These are phyloP conservation scores for Haplosporangium gracile DNA, from an alignment of 192 early-diverging fungal species.

Conservation along the genomic window DNA sequence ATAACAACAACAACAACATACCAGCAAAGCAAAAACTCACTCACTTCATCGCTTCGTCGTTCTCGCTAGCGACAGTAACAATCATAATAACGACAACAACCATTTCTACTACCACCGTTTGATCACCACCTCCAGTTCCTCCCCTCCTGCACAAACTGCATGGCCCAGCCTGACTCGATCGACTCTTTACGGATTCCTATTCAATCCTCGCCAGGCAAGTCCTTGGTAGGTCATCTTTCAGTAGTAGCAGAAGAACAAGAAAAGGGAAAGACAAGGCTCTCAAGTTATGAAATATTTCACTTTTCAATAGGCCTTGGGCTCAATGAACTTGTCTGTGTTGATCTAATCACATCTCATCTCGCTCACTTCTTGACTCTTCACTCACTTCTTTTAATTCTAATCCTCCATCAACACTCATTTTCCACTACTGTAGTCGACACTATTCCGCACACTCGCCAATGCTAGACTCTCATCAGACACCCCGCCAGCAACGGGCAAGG, in stretches of 20 bases:
- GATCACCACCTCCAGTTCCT: not conserved
- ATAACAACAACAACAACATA: not conserved
- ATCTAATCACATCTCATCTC: conserved; percentile 7
- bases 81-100: not conserved
- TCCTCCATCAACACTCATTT: not conserved
- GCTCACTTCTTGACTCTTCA: not conserved
- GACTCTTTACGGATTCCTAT: conserved; percentile 1
- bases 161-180: conserved; percentile 2
- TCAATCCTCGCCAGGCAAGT: not conserved
- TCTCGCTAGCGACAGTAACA: not conserved
- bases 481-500: conserved; percentile 5
- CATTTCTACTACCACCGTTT: not conserved
- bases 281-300: conserved; percentile 4
- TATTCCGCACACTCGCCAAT: not conserved
- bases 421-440: not conserved
- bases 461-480: conserved; percentile 20
- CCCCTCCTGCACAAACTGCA: not conserved
- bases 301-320: not conserved
- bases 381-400: not conserved
- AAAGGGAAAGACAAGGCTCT: not conserved
- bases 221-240: not conserved
- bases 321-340: not conserved
- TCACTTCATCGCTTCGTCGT: not conserved
- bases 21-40: not conserved
- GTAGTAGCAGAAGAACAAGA: not conserved